Evolutionary conservation across 2,329 filamentous ascomycete species (phyloP).

Genomic region (Aspergillus sergii): DNA sequence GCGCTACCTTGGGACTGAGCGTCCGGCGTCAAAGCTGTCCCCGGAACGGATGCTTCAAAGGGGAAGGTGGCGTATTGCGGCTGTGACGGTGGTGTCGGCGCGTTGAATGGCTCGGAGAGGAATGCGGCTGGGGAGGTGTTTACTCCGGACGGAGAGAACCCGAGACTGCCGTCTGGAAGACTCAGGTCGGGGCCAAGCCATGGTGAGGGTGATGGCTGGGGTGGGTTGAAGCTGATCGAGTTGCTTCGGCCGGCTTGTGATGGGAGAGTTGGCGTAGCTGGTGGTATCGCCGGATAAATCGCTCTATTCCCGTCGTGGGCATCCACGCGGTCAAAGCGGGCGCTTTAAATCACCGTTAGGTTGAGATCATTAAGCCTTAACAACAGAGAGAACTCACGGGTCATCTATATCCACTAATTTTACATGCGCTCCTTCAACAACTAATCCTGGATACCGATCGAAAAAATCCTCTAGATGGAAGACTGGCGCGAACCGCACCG

Average conservation of each 20-base stretch:
- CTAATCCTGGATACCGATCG: constrained; percentile 73
- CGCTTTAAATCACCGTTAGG: neutral
- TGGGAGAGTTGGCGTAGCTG: constrained; percentile 15
- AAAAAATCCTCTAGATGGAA: constrained; percentile 89
- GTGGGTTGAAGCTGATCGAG: constrained; percentile 28
- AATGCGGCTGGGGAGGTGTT: constrained; percentile 37
- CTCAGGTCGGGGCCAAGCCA: constrained; percentile 11
- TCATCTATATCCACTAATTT: constrained; percentile 71
- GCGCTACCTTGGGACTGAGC: constrained; percentile 45
- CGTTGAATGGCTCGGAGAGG: constrained; percentile 31
- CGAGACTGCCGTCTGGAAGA: constrained; percentile 24
- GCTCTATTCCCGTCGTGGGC: constrained; percentile 18
- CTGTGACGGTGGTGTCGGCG: constrained; percentile 32
- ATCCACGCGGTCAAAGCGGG: constrained; percentile 18
- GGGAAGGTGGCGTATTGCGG: constrained; percentile 44
- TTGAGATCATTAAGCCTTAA: neutral
- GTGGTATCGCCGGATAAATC: constrained; percentile 15
- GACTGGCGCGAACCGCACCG: constrained; percentile 73
- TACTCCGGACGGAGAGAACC: constrained; percentile 45
- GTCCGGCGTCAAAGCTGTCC: constrained; percentile 38
- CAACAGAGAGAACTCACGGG: constrained; percentile 4
- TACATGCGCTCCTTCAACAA: constrained; percentile 75
- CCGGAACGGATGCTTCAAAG: constrained; percentile 31
- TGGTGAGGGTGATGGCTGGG: constrained; percentile 23
- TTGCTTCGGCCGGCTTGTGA: constrained; percentile 19